Conservation (phyloP, 106 monocot genomes). For the Apostasia ramifera region DNA sequence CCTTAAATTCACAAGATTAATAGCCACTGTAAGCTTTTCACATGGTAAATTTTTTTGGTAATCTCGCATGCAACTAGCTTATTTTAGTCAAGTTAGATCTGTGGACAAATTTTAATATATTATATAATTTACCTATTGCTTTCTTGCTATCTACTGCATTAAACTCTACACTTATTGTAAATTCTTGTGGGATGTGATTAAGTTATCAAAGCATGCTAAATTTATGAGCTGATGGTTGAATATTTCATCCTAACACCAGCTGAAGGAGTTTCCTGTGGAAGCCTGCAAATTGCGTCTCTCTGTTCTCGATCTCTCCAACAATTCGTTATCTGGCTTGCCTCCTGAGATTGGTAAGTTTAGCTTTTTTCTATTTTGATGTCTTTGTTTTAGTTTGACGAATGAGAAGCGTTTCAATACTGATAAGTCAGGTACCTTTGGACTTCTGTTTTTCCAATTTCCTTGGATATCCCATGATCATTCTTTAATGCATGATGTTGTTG, state of each 20-base stretch:
- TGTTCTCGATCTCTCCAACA: constrained; percentile 91
- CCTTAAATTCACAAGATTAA: too few relatives aligned
- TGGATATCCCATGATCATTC: neutral
- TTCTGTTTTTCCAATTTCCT: neutral
- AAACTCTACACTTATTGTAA: too few relatives aligned
- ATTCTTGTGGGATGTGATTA: too few relatives aligned
- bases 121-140: too few relatives aligned
- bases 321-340: constrained; percentile 90
- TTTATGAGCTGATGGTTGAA: constrained; percentile 8
- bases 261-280: constrained; percentile 87
- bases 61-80: too few relatives aligned
- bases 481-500: too few relatives aligned
- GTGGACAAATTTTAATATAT: too few relatives aligned
- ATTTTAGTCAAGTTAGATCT: too few relatives aligned
- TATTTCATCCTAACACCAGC: constrained; percentile 24
- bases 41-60: too few relatives aligned
- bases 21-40: too few relatives aligned
- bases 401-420: neutral
- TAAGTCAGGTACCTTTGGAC: neutral
- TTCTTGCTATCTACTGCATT: too few relatives aligned
- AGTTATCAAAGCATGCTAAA: too few relatives aligned
- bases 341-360: constrained; percentile 74
- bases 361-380: neutral
- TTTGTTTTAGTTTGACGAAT: neutral
- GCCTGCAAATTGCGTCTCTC: constrained; percentile 83